Percentiles rank a stretch among this genome's conserved stretches.
These are phyloP conservation scores for Pseudocercospora fijiensis DNA, from an alignment of 2,329 filamentous ascomycete species.

Conservation along the genomic window DNA sequence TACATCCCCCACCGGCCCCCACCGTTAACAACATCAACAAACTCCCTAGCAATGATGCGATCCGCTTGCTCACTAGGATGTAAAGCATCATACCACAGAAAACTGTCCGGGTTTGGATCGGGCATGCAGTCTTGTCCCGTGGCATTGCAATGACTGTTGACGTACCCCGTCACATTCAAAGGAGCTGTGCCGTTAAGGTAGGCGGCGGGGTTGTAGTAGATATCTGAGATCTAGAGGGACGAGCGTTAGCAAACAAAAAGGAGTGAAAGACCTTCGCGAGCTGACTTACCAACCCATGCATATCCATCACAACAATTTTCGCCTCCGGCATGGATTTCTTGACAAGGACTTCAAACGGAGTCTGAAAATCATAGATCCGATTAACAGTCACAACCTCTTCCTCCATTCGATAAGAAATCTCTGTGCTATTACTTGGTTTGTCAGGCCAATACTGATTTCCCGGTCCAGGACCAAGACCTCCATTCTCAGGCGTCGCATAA, in stretches of 20 bases:
- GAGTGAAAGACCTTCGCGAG: too few relatives aligned
- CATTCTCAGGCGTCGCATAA: conserved; percentile 51
- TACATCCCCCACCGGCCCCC: conserved; percentile 49
- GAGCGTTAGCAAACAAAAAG: background rate
- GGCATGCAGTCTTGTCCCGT: conserved; percentile 45
- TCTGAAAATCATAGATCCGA: conserved; percentile 53
- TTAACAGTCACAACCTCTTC: conserved; percentile 54
- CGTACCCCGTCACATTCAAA: conserved; percentile 60
- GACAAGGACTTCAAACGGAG: conserved; percentile 48
- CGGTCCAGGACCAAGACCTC: conserved; percentile 47
- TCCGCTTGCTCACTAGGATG: conserved; percentile 68
- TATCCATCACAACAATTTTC: conserved; percentile 65
- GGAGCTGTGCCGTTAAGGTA: conserved; percentile 63
- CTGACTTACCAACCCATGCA: conserved; percentile 59
- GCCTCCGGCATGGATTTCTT: conserved; percentile 53
- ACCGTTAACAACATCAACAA: conserved; percentile 56
- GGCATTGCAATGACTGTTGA: conserved; percentile 53
- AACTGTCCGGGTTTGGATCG: conserved; percentile 55
- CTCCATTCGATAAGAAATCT: conserved; percentile 53
- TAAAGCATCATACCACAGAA: conserved; percentile 71
- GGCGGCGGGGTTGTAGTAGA: conserved; percentile 58
- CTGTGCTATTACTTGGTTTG: conserved; percentile 52
- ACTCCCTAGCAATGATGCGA: conserved; percentile 57
- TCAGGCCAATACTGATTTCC: conserved; percentile 49
- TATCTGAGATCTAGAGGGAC: conserved; percentile 56